phyloP scores from a whole-genome alignment of 495 filamentous ascomycete genomes.

The Xylaria intraflava region DNA sequence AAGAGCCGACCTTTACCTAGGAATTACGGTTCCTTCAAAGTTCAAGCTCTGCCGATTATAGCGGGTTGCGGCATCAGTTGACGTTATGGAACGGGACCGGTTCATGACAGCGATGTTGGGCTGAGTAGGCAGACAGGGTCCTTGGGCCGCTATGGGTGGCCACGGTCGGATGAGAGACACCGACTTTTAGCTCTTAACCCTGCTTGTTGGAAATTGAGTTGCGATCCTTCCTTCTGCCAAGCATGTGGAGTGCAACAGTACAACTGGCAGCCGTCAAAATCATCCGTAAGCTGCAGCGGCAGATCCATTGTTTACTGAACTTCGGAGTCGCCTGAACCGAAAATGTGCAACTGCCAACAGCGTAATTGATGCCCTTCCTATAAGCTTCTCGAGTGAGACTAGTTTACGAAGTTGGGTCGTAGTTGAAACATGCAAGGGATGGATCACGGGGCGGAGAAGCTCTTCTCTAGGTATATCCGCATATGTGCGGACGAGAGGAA shows the following conservation, averaged over 20 bases:
- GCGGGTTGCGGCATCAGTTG: conserved; percentile 11
- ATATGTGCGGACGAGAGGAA: neutral
- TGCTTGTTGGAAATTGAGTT: neutral
- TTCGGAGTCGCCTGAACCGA: neutral
- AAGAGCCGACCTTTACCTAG: conserved; percentile 3
- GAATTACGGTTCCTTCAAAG: neutral
- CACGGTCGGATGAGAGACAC: conserved; percentile 8
- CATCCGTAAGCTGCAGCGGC: neutral
- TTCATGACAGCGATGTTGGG: conserved; percentile 5
- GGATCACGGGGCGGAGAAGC: neutral
- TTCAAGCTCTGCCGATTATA: neutral
- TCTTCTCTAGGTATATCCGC: neutral
- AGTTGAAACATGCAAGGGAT: conserved; percentile 1
- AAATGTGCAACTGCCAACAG: neutral
- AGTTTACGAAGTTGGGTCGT: neutral
- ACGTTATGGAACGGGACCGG: conserved; percentile 5
- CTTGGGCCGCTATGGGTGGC: neutral
- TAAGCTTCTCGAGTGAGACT: too few species aligned
- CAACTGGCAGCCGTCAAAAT: neutral
- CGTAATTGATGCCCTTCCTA: neutral
- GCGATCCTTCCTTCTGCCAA: neutral
- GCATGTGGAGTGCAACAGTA: neutral
- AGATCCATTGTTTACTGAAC: neutral
- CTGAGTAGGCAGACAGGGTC: neutral
- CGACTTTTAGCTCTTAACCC: neutral